Conservation (phyloP, 108 stramenopile genomes). For the Skeletonema marinoi region DNA sequence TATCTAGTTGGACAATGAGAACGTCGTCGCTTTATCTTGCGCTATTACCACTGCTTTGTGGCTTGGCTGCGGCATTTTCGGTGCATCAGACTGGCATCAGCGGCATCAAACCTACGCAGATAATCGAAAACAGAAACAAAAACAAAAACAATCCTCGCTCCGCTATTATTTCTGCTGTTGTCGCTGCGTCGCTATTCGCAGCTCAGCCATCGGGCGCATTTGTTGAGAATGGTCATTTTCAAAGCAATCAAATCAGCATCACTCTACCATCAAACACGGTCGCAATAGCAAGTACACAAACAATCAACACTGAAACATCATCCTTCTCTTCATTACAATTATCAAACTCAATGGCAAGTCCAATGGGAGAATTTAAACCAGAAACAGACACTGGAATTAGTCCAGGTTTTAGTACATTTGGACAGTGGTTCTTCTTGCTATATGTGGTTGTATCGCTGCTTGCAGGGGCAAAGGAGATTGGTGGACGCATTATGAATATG, state of each 20-base stretch:
- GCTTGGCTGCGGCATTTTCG: neutral
- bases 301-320: neutral
- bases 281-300: neutral
- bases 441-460: constrained; percentile 39
- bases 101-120: neutral
- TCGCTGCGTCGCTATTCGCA: neutral
- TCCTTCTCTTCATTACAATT: constrained; percentile 8
- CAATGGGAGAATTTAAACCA: constrained; percentile 17
- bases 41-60: neutral
- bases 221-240: neutral
- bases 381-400: constrained; percentile 18
- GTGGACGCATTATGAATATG: constrained; percentile 23
- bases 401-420: constrained; percentile 17
- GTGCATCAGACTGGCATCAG: neutral
- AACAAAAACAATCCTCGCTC: neutral
- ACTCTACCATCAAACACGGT: neutral
- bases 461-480: constrained; percentile 40
- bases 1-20: neutral
- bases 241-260: neutral
- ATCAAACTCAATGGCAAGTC: constrained; percentile 14
- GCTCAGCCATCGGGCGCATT: neutral
- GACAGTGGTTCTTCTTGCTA: constrained; percentile 42
- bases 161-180: neutral
- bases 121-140: neutral
- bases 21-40: neutral